Evolutionary conservation across 2,329 filamentous ascomycete species (phyloP), one percentile per base, ranked within the genome.

Genomic region (Pseudogymnoascus sp.): DNA sequence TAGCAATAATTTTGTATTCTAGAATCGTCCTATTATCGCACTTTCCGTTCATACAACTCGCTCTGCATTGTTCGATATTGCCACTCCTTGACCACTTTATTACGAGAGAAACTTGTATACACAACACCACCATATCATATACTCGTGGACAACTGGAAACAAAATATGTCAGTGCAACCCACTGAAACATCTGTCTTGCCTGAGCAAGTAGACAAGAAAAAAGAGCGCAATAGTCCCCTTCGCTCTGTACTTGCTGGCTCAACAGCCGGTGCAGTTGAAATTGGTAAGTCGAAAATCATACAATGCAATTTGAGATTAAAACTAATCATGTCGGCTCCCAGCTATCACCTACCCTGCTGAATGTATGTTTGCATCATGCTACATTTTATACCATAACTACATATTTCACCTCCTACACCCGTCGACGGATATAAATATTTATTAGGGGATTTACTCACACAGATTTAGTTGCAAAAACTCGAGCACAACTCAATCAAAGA

Each of bases 261-360:
- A 63, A 90, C 89, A 14, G 95, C 93, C 61, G 95, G 95, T 71
- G 95, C 93, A 61, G 84, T 97, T 68, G 93, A 99, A 78, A 97
- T 97, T 75, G 86, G 90, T 92, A 80, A 69, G 78, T 69, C 52
- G 35, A 37, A 43, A 16, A n/a, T 25, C n/a, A 4, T 23, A 45
- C 14, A 16, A 31, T 14, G 12, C 7, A 31, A 28, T 23, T 18
- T 18, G 14, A 60, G n/a, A 23, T 35, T 59, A 7, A 21, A 33
- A 43, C 60, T 61, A 21, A 49, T 41, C 4, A 35, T 37, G 8
- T 28, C 18, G 11, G 40, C 9, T 35, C 21, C 18, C 61, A 88
- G 85, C 92, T 65, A 96, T 96, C 70, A 96, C 93, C 67, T 97
- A 96, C 76, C 93, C 93, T 63, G 92, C 92, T 71, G 93, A 97